Evolutionary conservation across 225 moss, liverwort and hornwort species (phyloP), one percentile per base, ranked within the genome.

Genomic region (Polytrichum formosum): DNA sequence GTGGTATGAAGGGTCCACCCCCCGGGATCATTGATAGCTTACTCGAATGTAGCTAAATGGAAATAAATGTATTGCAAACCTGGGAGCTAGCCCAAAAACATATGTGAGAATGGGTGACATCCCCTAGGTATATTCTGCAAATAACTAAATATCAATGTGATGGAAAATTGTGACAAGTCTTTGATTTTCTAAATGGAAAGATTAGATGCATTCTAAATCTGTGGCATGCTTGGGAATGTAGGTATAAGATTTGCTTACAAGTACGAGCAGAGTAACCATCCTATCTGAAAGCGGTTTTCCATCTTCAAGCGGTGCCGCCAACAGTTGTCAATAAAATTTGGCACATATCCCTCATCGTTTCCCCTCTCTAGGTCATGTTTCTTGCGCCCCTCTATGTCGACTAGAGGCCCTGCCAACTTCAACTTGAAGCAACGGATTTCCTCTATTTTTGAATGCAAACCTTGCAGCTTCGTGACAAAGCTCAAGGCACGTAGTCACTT

Each of bases 401-500:
- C 2, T 1, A 70, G 5, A 56, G 25, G 30, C 18, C 22, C 22
- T 19, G 56, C 22, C 20, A 56, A 5, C 22, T 5, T 56, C 22
- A 7, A 7, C 2, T 7, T 19, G 56, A 56, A 56, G 20, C n/a
- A 7, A 22, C 22, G 56, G 56, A 56, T 56, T n/a, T 37, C 63
- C 37, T 76, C 69, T n/a, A 75, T 0, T 75, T 75, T 67, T 19
- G n/a, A 73, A 4, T 71, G 33, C 23, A 73, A 79, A 17, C 76
- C 79, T 73, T 83, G 83, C 68, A 83, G 60, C 68, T 74, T 79
- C 16, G 76, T 76, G 28, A 83, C 54, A 28, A 81, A 73, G 7
- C 28, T 31, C 58, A 80, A 54, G 78, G 80, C 27, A 84, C 71
- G 53, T 73, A 84, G 20, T 84, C 83, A 25, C 83, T 84, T 35